Evolutionary conservation across 2,329 filamentous ascomycete genomes (phyloP), one percentile per base, ranked within the genome.

Genomic region (Cyanodermella asteris): DNA sequence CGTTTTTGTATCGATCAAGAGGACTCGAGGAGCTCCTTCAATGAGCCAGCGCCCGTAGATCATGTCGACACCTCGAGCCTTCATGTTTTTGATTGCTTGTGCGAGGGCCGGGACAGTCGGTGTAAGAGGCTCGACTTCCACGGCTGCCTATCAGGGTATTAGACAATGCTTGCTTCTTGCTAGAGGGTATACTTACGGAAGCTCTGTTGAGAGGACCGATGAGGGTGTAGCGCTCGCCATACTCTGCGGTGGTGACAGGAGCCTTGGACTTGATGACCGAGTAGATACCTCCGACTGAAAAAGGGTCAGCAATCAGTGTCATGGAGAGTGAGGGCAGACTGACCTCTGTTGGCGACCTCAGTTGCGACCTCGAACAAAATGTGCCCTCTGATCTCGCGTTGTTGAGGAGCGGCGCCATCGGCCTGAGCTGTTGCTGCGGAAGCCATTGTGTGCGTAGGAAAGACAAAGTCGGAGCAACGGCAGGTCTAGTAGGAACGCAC

Each of bases 231-330:
- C 80, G 70, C 31, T 91, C 81, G 51, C 87, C 87, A 87, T 94
- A 97, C 52, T 97, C 87, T 32, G 81, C 81, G 1, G 84, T 93
- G 21, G 87, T 94, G 33, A 94, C 87, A 25, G 87, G 84, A 18
- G 87, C 84, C 53, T 97, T 97, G 33, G 87, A 97, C 54, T 97
- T 97, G 53, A 97, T 72, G 36, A 97, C 87, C 10, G 84, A 94
- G 61, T 97, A 97, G 55, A 97, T 97, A 41, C 87, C 87, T 44
- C 87, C 87, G 33, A 97, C 87, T 90, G 37, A 19, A 16, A 18
- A 20, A 12, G 20, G 18, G 24, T 38, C 22, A 40, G 33, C 19
- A 28, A 22, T 16, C 15, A 9, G 30, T 44, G 17, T 24, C 34
- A 49, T 22, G 32, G 18, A 23, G 7, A 16, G 18, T 18, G 13